Percentiles rank a stretch among this genome's conserved stretches.
These are phyloP conservation scores for Lomentospora prolificans DNA, from an alignment of 2,329 filamentous ascomycete species.

Conservation along the genomic window DNA sequence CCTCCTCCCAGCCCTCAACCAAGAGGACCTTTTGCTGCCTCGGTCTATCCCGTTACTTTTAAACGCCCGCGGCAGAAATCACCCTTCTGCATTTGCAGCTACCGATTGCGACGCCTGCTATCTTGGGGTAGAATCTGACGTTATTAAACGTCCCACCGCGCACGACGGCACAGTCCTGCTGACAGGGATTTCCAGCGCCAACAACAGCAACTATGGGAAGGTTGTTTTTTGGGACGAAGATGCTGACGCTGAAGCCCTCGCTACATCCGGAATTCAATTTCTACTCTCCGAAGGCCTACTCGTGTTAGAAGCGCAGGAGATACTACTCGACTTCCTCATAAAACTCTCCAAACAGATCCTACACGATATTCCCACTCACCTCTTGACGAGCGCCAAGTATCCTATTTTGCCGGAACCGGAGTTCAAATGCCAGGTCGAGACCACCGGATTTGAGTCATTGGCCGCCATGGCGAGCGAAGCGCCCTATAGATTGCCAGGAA, in stretches of 20 bases:
- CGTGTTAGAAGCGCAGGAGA: constrained; percentile 40
- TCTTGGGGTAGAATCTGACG: constrained; percentile 18
- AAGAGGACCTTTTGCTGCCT: constrained; percentile 39
- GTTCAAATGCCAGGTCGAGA: constrained; percentile 19
- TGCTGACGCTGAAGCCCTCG: constrained; percentile 26
- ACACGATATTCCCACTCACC: constrained; percentile 33
- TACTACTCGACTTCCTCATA: constrained; percentile 37
- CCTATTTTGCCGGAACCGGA: constrained; percentile 28
- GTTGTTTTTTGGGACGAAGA: constrained; percentile 24
- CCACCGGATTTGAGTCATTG: constrained; percentile 26
- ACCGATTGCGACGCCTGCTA: constrained; percentile 29
- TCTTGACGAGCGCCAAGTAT: constrained; percentile 19
- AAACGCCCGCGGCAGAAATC: constrained; percentile 37
- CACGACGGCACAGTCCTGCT: constrained; percentile 24
- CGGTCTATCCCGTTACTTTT: constrained; percentile 39
- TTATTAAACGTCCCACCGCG: constrained; percentile 18
- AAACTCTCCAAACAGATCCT: constrained; percentile 36
- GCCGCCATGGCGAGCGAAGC: constrained; percentile 34
- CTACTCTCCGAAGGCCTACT: constrained; percentile 36
- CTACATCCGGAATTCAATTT: constrained; percentile 24
- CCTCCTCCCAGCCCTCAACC: constrained; percentile 46
- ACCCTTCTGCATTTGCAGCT: constrained; percentile 35
- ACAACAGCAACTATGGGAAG: constrained; percentile 24
- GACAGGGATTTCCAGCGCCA: constrained; percentile 17
- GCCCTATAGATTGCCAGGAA: constrained; percentile 39